Conservation (phyloP, 352 stramenopile genomes). For the Phytophthora podocarpi region DNA sequence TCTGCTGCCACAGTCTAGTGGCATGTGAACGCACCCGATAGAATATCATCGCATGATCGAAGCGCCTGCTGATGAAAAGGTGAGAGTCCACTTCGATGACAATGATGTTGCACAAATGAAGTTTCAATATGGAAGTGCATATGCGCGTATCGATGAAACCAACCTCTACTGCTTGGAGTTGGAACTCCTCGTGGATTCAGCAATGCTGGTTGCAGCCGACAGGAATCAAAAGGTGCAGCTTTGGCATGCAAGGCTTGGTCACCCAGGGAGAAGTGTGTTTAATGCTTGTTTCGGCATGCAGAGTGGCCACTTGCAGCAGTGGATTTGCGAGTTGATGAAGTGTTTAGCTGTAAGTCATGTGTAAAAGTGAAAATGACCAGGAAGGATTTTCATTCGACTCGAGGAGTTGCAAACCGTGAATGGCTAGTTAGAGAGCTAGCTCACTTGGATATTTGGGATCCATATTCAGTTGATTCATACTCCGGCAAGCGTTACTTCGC, state of each 20-base stretch:
- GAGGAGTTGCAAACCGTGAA: not conserved
- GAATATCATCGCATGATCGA: no score
- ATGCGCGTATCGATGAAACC: not conserved
- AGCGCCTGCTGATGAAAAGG: no score
- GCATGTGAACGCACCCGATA: no score
- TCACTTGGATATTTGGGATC: constrained; percentile 3
- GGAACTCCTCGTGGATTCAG: not conserved
- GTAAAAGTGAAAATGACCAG: constrained; percentile 3
- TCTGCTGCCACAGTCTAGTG: no score
- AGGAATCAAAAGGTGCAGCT: not conserved
- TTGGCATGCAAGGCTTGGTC: not conserved
- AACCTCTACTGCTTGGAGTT: constrained; percentile 3
- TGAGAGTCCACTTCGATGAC: constrained; percentile 11
- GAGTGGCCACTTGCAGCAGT: not conserved
- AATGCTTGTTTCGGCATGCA: constrained; percentile 8
- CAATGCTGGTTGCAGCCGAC: no score
- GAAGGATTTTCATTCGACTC: not conserved
- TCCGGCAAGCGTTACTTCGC: constrained; percentile 1
- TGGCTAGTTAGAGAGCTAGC: constrained; percentile 2
- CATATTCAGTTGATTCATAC: not conserved
- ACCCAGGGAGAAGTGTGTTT: constrained; percentile 1
- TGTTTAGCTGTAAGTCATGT: constrained; percentile 6
- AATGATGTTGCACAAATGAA: not conserved
- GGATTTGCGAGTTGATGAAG: not conserved
- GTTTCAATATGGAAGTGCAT: not conserved